phyloP scores from a whole-genome alignment of 768 basidiomycete genomes.

The Tricholoma bakamatsutake region DNA sequence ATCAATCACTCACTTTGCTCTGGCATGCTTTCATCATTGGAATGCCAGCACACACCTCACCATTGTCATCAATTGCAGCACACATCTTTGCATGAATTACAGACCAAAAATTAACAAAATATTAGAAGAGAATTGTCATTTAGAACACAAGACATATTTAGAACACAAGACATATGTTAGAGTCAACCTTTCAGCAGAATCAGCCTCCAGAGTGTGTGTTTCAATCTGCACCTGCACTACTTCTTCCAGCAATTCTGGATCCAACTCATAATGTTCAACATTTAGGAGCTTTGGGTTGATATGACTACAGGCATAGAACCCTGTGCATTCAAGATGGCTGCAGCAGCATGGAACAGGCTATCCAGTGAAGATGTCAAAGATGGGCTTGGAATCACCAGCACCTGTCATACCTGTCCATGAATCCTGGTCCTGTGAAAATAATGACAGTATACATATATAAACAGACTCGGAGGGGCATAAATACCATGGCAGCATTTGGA shows the following conservation, averaged over 20 bases:
- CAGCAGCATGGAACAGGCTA: not conserved
- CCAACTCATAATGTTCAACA: conserved; percentile 1
- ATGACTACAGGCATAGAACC: conserved; percentile 1
- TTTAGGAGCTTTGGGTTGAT: not conserved
- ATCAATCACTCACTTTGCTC: not conserved
- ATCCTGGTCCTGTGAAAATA: conserved; percentile 1
- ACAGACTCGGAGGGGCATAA: too few relatives aligned
- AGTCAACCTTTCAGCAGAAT: not conserved
- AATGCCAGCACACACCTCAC: not conserved
- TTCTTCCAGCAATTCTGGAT: not conserved
- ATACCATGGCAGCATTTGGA: not conserved
- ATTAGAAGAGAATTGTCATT: not conserved
- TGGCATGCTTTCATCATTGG: not conserved
- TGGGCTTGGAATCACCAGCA: not conserved
- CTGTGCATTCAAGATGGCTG: not conserved
- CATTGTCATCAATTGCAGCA: not conserved
- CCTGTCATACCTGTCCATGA: conserved; percentile 1
- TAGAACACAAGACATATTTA: not conserved
- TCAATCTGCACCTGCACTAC: not conserved
- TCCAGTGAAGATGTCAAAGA: not conserved
- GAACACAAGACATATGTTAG: not conserved
- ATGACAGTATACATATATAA: not conserved
- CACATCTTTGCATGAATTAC: not conserved
- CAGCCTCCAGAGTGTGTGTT: not conserved
- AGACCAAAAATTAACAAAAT: not conserved